Percentiles rank a stretch among this genome's conserved stretches.
These are phyloP conservation scores for Cystofilobasidium ferigula DNA, from an alignment of 768 basidiomycete species.

Conservation along the genomic window DNA sequence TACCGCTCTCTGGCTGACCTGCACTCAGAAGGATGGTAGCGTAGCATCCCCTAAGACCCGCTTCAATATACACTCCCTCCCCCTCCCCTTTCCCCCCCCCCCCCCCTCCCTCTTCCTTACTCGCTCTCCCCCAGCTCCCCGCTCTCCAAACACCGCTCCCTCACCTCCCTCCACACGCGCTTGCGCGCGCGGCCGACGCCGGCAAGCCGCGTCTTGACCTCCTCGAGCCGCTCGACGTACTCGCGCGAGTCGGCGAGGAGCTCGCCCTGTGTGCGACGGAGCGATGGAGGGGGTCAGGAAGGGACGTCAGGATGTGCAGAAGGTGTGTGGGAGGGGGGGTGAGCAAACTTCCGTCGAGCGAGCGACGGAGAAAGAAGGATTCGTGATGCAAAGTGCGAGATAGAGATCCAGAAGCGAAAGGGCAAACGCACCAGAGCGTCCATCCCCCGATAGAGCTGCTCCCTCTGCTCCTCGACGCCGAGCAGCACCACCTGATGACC, in stretches of 20 bases:
- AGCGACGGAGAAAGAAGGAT: conserved; percentile 20
- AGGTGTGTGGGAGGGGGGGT: conserved; percentile 26
- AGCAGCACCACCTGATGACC: background rate
- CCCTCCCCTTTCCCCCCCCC: background rate
- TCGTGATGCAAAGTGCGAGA: conserved; percentile 26
- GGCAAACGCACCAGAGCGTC: conserved; percentile 20
- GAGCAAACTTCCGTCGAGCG: conserved; percentile 29
- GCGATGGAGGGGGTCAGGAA: too few species aligned
- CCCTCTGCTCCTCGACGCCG: conserved; percentile 17
- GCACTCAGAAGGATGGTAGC: too few species aligned
- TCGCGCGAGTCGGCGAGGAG: conserved; percentile 77
- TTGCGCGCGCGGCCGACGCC: conserved; percentile 61
- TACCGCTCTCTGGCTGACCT: too few species aligned
- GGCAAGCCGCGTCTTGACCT: conserved; percentile 70
- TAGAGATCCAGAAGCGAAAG: conserved; percentile 18
- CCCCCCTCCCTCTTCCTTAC: background rate
- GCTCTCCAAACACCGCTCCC: conserved; percentile 43
- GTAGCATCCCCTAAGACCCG: too few species aligned
- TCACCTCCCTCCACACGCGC: conserved; percentile 63
- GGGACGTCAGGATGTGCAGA: conserved; percentile 26
- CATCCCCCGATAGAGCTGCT: conserved; percentile 21
- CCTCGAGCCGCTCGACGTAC: conserved; percentile 71
- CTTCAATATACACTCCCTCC: too few species aligned
- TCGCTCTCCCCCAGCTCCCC: conserved; percentile 22
- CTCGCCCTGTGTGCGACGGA: too few species aligned